phyloP scores from a whole-genome alignment of 306 rosid species.

The Begonia peltatifolia region DNA sequence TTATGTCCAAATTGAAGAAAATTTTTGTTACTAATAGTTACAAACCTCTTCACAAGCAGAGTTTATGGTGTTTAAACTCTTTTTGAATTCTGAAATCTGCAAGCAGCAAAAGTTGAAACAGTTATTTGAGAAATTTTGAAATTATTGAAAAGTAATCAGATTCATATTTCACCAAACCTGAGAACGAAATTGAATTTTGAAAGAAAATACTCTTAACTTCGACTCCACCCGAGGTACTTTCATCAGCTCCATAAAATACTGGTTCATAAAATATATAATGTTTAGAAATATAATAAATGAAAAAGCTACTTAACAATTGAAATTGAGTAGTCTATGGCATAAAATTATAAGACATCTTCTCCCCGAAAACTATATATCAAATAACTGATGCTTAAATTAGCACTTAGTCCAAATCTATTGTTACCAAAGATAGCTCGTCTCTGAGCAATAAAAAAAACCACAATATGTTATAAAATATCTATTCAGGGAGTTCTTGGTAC shows the following conservation, averaged over 20 bases:
- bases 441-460: too few species aligned
- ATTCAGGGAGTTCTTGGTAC: conserved; percentile 24
- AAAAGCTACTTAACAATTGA: too few species aligned
- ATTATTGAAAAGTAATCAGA: conserved; percentile 5
- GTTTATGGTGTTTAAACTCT: conserved; percentile 62
- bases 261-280: conserved; percentile 14
- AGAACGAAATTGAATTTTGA: conserved; percentile 80
- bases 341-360: too few species aligned
- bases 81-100: conserved; percentile 79
- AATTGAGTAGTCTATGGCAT: too few species aligned
- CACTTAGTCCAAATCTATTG: too few species aligned
- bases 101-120: conserved; percentile 1
- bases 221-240: conserved; percentile 98
- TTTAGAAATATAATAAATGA: too few species aligned
- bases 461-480: too few species aligned
- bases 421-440: too few species aligned
- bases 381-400: too few species aligned
- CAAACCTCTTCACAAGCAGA: conserved; percentile 86
- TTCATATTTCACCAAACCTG: conserved; percentile 63
- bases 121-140: conserved; percentile 2
- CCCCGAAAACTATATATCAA: too few species aligned
- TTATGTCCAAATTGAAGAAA: conserved; percentile 8
- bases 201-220: conserved; percentile 82
- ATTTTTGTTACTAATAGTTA: conserved; percentile 10
- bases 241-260: conserved; percentile 91